A percentile compares a stretch with the other conserved stretches of the same genome.
These are phyloP conservation scores for Neurospora sp. DNA, from an alignment of 495 filamentous ascomycete species.

Conservation along the genomic window DNA sequence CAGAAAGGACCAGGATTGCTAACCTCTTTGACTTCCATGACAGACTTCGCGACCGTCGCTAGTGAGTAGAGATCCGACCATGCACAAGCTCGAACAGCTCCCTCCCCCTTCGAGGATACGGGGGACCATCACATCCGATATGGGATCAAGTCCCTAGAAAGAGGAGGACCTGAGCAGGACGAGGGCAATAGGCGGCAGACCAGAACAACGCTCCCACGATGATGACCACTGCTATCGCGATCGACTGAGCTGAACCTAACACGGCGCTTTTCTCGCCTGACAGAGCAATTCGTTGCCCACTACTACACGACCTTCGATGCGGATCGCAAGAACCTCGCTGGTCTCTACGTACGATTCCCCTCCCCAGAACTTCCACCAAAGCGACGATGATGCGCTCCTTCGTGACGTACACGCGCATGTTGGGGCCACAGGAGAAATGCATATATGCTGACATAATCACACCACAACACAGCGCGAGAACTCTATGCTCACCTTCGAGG, in stretches of 20 bases:
- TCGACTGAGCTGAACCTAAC: slow-evolving; percentile 4
- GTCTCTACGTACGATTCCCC: slow-evolving; percentile 63
- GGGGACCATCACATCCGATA: slow-evolving; percentile 3
- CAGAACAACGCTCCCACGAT: background rate
- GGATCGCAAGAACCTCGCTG: slow-evolving; percentile 47
- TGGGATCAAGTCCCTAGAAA: background rate
- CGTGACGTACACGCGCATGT: background rate
- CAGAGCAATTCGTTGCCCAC: slow-evolving; percentile 75
- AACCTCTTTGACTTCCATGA: background rate
- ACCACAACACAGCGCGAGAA: slow-evolving; percentile 50
- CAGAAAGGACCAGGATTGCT: background rate
- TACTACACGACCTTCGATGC: slow-evolving; percentile 84
- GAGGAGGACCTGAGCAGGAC: background rate
- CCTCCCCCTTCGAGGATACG: background rate
- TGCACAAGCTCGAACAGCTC: background rate
- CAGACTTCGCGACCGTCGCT: slow-evolving; percentile 16
- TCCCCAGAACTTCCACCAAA: background rate
- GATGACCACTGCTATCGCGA: background rate
- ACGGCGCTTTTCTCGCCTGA: background rate
- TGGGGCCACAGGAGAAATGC: background rate
- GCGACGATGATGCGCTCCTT: background rate
- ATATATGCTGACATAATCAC: background rate
- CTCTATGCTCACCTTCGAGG: slow-evolving; percentile 94
- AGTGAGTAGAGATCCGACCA: slow-evolving; percentile 15
- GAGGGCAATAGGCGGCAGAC: background rate